Conservation (phyloP, 352 stramenopile species). For the Peronosclerospora sorghi region DNA sequence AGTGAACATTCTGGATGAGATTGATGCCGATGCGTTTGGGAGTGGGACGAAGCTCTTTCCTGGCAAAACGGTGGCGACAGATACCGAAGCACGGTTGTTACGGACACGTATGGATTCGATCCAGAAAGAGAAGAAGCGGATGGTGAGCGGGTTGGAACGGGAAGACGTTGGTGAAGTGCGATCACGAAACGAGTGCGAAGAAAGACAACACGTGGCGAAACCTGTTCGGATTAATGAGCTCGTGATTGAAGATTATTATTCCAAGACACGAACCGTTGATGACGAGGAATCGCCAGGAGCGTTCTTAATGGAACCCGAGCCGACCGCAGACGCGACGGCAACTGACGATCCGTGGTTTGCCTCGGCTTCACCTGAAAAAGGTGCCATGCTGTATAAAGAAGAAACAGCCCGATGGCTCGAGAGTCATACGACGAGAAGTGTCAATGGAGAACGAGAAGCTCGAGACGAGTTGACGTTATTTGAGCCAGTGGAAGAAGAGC, state of each 20-base stretch:
- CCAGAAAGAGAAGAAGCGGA: slow-evolving; percentile 63
- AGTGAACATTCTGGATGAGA: slow-evolving; percentile 58
- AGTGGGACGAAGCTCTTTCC: slow-evolving; percentile 55
- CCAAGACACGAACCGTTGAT: slow-evolving; percentile 18
- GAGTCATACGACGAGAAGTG: too few relatives aligned
- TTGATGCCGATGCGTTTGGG: slow-evolving; percentile 75
- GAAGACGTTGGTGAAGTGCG: slow-evolving; percentile 54
- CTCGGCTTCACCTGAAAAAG: slow-evolving; percentile 30
- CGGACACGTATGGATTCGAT: slow-evolving; percentile 65
- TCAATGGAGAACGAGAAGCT: slow-evolving; percentile 8
- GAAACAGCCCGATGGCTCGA: slow-evolving; percentile 56
- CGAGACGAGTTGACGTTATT: slow-evolving; percentile 19
- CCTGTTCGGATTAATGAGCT: slow-evolving; percentile 70
- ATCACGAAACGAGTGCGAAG: slow-evolving; percentile 33
- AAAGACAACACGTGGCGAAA: slow-evolving; percentile 26
- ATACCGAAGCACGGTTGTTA: slow-evolving; percentile 75
- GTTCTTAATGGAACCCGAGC: slow-evolving; percentile 48
- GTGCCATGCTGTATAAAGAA: slow-evolving; percentile 31
- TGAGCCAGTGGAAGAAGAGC: slow-evolving; percentile 42
- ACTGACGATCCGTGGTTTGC: slow-evolving; percentile 61
- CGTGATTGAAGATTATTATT: slow-evolving; percentile 82
- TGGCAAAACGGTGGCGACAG: slow-evolving; percentile 43
- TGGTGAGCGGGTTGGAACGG: slow-evolving; percentile 24
- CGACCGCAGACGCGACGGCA: neutral
- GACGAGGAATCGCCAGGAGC: slow-evolving; percentile 22